Evolutionary conservation across 345 rosid genomes (phyloP).

Genomic region (Lenwebbia sp.): DNA sequence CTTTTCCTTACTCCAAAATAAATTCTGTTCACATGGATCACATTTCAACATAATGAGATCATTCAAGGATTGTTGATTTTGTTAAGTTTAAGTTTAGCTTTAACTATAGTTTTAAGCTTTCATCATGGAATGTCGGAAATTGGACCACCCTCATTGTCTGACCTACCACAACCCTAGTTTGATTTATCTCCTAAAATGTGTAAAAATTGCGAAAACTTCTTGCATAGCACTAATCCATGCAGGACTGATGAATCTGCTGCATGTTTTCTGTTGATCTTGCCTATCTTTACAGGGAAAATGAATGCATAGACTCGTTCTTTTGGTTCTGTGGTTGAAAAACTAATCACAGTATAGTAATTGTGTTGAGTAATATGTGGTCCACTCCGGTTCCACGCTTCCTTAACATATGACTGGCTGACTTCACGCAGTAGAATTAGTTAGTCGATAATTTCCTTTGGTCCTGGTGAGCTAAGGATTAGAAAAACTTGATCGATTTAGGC

Average conservation of each 20-base stretch:
- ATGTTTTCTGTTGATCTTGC: not conserved
- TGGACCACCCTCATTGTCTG: not conserved
- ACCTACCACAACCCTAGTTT: not conserved
- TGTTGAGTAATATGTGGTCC: not conserved
- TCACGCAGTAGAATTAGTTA: not conserved
- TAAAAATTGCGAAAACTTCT: not conserved
- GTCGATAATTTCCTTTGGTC: not conserved
- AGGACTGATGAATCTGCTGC: not conserved
- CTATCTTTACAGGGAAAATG: not conserved
- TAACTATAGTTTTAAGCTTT: not conserved
- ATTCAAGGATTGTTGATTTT: not conserved
- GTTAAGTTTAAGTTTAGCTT: not conserved
- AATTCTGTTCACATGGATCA: not conserved
- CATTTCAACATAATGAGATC: not conserved
- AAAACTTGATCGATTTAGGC: not conserved
- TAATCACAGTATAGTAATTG: not conserved
- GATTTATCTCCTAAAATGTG: not conserved
- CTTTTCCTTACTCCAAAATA: not conserved
- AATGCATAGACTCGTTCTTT: not conserved
- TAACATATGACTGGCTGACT: not conserved
- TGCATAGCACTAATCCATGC: not conserved
- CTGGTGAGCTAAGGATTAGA: not conserved
- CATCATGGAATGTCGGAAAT: not conserved
- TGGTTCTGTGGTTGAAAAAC: not conserved
- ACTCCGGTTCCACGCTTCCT: not conserved